Conservation (phyloP, 768 basidiomycete genomes). For the Kockovaella imperatae region DNA sequence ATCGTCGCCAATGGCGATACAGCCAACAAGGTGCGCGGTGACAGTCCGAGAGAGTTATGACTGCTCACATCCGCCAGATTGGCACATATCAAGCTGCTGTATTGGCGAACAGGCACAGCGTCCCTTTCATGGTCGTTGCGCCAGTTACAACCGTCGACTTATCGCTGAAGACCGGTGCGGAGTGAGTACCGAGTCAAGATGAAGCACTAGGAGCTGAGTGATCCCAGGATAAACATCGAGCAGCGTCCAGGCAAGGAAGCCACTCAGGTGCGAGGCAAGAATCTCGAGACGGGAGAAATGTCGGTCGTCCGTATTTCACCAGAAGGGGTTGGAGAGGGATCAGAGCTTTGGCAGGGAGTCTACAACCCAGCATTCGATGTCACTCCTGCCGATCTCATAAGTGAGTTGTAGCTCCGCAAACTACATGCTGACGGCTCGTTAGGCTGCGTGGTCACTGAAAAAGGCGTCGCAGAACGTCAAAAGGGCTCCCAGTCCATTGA, state of each 20-base stretch:
- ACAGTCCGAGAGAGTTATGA: not conserved
- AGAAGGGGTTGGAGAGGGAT: slow-evolving; percentile 43
- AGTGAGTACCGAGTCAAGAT: slow-evolving; percentile 45
- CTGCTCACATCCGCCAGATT: slow-evolving; percentile 49
- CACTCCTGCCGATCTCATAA: slow-evolving; percentile 85
- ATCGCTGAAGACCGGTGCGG: slow-evolving; percentile 60
- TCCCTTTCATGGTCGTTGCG: slow-evolving; percentile 88
- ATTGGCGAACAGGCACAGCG: slow-evolving; percentile 68
- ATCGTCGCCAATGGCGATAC: slow-evolving; percentile 92
- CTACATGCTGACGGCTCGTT: not conserved
- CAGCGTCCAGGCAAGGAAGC: slow-evolving; percentile 82
- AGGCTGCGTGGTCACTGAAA: slow-evolving; percentile 71
- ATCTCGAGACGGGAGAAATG: slow-evolving; percentile 56
- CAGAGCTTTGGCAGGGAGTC: slow-evolving; percentile 40
- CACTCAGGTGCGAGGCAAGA: slow-evolving; percentile 72
- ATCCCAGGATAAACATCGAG: slow-evolving; percentile 74
- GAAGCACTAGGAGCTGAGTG: not conserved
- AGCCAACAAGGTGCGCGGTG: slow-evolving; percentile 67
- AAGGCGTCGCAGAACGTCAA: slow-evolving; percentile 72
- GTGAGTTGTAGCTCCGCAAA: slow-evolving; percentile 49
- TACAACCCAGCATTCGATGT: slow-evolving; percentile 98
- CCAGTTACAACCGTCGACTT: slow-evolving; percentile 89
- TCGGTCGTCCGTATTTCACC: slow-evolving; percentile 81
- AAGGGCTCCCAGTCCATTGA: slow-evolving; percentile 58
- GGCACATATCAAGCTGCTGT: slow-evolving; percentile 96